Base-by-base conservation (phyloP, 306 rosid species). In the Sicyos edulis region DNA sequence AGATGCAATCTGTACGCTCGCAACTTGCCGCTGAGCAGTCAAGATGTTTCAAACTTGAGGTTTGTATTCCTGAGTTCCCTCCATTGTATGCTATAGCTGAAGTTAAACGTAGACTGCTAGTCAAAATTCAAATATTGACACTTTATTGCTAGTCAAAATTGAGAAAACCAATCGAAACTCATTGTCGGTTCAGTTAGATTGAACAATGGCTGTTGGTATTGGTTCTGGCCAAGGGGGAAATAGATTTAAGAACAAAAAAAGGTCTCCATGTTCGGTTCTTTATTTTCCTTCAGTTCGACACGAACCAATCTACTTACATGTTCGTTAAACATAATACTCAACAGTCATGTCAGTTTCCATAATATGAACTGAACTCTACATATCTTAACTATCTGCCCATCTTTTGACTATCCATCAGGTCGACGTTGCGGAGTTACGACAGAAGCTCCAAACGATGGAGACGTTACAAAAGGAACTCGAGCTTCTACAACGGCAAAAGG, bases 11-110 rank as follows among this genome's bases (percentile, higher is more conserved):
- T 17, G 88, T 90, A 51, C 92, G 98, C 10, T 88, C 91, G 26
- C 96, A 92, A 79, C 96, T 92, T 72, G 98, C 91, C 44, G 79
- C 92, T 47, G 96, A 92, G 86, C 98, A 92, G 73, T 92, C 98
- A 7, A 90, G 96, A 80, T 92, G 96, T 84, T 92, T 92, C 87
- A 92, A 92, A 81, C 96, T 92, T 11, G 98, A 92, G 96, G 98
- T 92, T 82, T 62, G 53, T 75, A 17, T 75, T 75, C 67, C 52
- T 5, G 32, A 10, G 22, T 75, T 63, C 53, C 10, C 22, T 15
- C 51, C 55, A 47, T 47, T 65, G 4, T 20, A 7, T 51, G 58
- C 58, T 24, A 57, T 49, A 15, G 40, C 73, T 24, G 42, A 66
- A 66, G 17, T 45, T 45, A 20, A 42, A 42, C 47, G 47, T 42